Conservation (phyloP, 352 stramenopile species). For the Phytophthora sojae region DNA sequence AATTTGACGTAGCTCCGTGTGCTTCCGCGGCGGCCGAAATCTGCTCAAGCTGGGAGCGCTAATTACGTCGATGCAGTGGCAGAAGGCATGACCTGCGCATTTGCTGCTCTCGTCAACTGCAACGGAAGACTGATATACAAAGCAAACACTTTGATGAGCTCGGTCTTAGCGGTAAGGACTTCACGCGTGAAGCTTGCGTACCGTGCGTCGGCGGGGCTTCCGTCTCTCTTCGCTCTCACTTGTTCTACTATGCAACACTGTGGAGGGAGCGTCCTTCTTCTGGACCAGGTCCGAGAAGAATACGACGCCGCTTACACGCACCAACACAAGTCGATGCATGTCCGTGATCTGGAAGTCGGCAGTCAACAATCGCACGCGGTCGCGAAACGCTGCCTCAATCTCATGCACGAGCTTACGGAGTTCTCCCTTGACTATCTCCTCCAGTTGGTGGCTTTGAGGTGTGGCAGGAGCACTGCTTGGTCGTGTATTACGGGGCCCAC, state of each 20-base stretch:
- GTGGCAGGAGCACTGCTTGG: conserved; percentile 29
- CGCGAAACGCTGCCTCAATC: conserved; percentile 49
- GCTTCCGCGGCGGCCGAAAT: conserved; percentile 24
- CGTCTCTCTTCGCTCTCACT: not conserved
- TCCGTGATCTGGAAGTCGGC: conserved; percentile 69
- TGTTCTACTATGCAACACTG: not conserved
- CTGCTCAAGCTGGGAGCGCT: conserved; percentile 14
- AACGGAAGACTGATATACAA: conserved; percentile 20
- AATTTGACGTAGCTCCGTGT: conserved; percentile 59
- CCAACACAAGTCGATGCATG: conserved; percentile 58
- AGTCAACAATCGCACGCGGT: conserved; percentile 56
- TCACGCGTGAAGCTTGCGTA: conserved; percentile 6
- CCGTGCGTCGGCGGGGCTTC: conserved; percentile 13
- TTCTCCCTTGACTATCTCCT: conserved; percentile 65
- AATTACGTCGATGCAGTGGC: conserved; percentile 45
- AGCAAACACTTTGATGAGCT: conserved; percentile 2
- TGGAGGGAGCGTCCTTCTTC: conserved; percentile 18
- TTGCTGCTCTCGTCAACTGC: conserved; percentile 27
- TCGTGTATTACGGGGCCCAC: conserved; percentile 6
- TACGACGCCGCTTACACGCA: conserved; percentile 63
- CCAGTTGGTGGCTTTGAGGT: conserved; percentile 29
- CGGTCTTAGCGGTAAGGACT: not conserved
- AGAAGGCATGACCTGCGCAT: conserved; percentile 58
- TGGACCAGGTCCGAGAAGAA: conserved; percentile 62
- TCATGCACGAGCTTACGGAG: conserved; percentile 53